Evolutionary conservation across 345 rosid species (phyloP).

Genomic region (Populus tremula): DNA sequence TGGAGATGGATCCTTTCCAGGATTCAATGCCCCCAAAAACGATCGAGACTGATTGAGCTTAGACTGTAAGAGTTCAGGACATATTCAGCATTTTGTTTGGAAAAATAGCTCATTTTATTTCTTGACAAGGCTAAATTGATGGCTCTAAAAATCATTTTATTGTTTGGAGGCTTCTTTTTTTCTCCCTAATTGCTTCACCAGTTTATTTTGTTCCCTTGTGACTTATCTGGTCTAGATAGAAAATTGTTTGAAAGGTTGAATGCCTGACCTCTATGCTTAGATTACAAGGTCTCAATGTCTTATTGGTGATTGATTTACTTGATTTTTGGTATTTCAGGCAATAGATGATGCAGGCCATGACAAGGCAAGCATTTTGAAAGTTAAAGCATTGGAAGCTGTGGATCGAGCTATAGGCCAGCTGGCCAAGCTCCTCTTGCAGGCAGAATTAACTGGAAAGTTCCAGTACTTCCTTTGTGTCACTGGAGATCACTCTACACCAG

Average conservation of each 20-base stretch:
- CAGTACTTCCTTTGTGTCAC: conserved; percentile 76
- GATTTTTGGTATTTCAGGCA: conserved; percentile 49
- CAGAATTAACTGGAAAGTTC: conserved; percentile 55
- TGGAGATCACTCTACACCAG: conserved; percentile 95
- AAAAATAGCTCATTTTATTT: background rate
- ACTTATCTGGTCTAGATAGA: background rate
- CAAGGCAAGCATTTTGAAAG: conserved; percentile 81
- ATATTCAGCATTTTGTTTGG: background rate
- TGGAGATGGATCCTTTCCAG: background rate
- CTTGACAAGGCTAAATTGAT: background rate
- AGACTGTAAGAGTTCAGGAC: background rate
- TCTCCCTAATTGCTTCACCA: background rate
- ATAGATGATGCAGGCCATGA: conserved; percentile 98
- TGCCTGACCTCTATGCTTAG: background rate
- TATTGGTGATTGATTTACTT: background rate
- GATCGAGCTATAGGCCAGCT: conserved; percentile 78
- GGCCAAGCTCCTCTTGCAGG: conserved; percentile 82
- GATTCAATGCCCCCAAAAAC: background rate
- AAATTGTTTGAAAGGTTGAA: background rate
- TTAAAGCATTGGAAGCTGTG: conserved; percentile 76
- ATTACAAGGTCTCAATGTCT: background rate
- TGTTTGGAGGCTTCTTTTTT: background rate
- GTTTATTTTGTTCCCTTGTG: background rate
- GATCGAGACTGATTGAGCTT: background rate
- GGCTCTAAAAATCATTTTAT: background rate